Percentiles rank a stretch among this genome's conserved stretches.
Evolutionary conservation across 2,329 filamentous ascomycete genomes (phyloP).

Genomic region (Venturia effusa): DNA sequence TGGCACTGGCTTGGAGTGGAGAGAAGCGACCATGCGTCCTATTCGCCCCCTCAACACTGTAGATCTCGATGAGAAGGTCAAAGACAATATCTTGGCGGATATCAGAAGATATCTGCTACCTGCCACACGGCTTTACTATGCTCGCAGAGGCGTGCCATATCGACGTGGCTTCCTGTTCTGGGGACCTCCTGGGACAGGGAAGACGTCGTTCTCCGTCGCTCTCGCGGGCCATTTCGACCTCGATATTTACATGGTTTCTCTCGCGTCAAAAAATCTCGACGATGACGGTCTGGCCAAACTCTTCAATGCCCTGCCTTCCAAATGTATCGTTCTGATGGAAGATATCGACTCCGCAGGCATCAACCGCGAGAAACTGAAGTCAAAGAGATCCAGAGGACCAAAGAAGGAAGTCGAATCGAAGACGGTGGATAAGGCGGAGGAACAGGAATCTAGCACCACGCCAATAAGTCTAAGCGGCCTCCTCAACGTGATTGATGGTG

Average conservation of each 20-base stretch:
- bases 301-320: slow-evolving; percentile 55
- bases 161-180: slow-evolving; percentile 72
- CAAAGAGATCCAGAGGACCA: background rate
- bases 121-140: slow-evolving; percentile 63
- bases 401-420: background rate
- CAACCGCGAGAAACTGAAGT: background rate
- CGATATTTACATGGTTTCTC: slow-evolving; percentile 25
- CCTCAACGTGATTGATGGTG: slow-evolving; percentile 19
- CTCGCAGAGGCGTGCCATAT: slow-evolving; percentile 75
- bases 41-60: slow-evolving; percentile 2
- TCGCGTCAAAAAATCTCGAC: slow-evolving; percentile 34
- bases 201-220: slow-evolving; percentile 47
- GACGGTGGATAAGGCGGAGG: background rate
- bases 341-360: slow-evolving; percentile 47
- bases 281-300: slow-evolving; percentile 56
- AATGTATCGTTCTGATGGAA: slow-evolving; percentile 64
- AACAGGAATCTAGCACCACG: background rate
- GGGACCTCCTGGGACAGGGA: slow-evolving; percentile 71
- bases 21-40: background rate
- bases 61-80: slow-evolving; percentile 4
- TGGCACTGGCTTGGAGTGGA: background rate
- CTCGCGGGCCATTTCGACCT: slow-evolving; percentile 37
- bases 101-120: slow-evolving; percentile 43
- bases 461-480: slow-evolving; percentile 14
- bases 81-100: slow-evolving; percentile 7